phyloP scores from a whole-genome alignment of 1,284 basidiomycete genomes.

The Cutaneotrichosporon curvatum region DNA sequence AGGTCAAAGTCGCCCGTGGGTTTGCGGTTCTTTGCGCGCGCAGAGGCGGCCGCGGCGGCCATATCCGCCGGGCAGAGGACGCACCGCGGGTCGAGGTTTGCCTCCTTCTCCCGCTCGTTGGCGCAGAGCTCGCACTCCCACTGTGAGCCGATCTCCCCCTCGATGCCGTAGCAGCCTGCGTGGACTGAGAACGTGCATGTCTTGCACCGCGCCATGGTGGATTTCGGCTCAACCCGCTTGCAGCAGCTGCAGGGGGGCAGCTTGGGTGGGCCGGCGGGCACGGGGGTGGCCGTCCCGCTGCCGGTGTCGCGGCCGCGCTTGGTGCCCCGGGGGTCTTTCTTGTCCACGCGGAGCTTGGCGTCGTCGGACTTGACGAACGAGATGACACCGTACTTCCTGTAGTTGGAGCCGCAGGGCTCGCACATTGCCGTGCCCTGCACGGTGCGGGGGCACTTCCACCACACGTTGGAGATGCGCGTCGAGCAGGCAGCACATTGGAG shows the following conservation, averaged over 20 bases:
- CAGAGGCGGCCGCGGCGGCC: slow-evolving; percentile 9
- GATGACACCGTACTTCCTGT: slow-evolving; percentile 78
- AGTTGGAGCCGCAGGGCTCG: slow-evolving; percentile 64
- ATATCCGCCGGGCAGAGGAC: slow-evolving; percentile 43
- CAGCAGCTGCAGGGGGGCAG: slow-evolving; percentile 71
- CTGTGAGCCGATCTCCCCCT: slow-evolving; percentile 57
- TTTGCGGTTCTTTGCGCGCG: slow-evolving; percentile 25
- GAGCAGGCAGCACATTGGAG: slow-evolving; percentile 64
- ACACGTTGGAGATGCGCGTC: slow-evolving; percentile 62
- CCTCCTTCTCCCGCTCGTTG: slow-evolving; percentile 69
- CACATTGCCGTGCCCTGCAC: slow-evolving; percentile 63
- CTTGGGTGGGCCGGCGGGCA: slow-evolving; percentile 46
- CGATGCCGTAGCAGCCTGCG: slow-evolving; percentile 62
- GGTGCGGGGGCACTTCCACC: slow-evolving; percentile 82
- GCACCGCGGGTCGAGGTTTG: slow-evolving; percentile 53
- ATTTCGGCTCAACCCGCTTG: slow-evolving; percentile 61
- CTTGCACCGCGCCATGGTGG: slow-evolving; percentile 69
- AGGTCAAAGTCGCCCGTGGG: slow-evolving; percentile 57
- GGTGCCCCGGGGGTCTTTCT: slow-evolving; percentile 47
- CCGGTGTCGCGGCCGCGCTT: slow-evolving; percentile 52
- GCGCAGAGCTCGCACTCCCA: slow-evolving; percentile 82
- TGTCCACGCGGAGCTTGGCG: slow-evolving; percentile 25
- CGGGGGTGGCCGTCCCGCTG: slow-evolving; percentile 34
- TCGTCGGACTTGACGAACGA: slow-evolving; percentile 39
- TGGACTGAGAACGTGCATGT: slow-evolving; percentile 70